phyloP scores from a whole-genome alignment of 176 grass and related monocot genomes.

The Avena insularis region DNA sequence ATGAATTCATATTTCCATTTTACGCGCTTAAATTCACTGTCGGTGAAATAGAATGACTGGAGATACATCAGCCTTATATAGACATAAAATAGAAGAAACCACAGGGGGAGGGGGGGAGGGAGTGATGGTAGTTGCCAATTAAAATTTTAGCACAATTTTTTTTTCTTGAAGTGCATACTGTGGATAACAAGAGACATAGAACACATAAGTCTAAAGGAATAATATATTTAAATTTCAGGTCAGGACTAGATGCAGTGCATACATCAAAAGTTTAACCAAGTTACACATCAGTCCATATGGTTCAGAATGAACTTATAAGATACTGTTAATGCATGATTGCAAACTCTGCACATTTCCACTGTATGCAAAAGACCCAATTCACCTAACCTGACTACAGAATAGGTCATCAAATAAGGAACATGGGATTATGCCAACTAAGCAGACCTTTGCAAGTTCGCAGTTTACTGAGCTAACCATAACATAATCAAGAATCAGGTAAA shows the following conservation, averaged over 20 bases:
- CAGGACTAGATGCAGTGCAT: neutral
- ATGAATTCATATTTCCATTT: neutral
- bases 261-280: neutral
- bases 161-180: neutral
- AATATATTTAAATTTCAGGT: neutral
- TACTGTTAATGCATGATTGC: neutral
- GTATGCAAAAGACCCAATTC: neutral
- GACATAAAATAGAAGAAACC: too few species aligned
- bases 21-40: neutral
- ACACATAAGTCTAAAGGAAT: neutral
- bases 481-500: neutral
- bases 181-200: neutral
- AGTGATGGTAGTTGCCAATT: too few species aligned
- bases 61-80: neutral
- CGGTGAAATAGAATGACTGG: neutral
- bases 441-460: neutral
- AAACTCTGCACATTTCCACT: neutral
- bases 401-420: neutral
- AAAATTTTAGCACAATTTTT: too few species aligned
- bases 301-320: conserved; percentile 7
- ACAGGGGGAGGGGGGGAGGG: too few species aligned
- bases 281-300: neutral
- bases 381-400: neutral
- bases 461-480: neutral
- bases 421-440: neutral